A percentile compares a stretch with the other conserved stretches of the same genome.
phyloP scores from a whole-genome alignment of 306 rosid genomes.

The Mimosa pudica region DNA sequence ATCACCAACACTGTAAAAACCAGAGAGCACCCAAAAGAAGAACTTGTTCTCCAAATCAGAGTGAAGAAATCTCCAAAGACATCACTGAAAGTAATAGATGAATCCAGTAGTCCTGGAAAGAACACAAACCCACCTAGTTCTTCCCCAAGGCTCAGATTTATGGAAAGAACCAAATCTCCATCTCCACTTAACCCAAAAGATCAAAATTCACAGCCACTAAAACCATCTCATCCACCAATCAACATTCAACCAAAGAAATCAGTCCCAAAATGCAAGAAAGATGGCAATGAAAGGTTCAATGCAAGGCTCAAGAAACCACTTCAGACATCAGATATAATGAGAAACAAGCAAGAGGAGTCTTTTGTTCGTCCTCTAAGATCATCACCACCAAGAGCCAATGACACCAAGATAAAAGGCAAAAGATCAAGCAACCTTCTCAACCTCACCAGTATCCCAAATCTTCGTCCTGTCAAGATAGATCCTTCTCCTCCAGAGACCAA shows the following conservation, averaged over 20 bases:
- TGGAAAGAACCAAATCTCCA: constrained; percentile 33
- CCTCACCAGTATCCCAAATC: constrained; percentile 51
- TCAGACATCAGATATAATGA: constrained; percentile 44
- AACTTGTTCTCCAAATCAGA: constrained; percentile 45
- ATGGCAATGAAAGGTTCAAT: constrained; percentile 38
- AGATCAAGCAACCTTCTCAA: constrained; percentile 56
- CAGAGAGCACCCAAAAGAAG: constrained; percentile 49
- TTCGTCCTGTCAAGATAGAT: constrained; percentile 48
- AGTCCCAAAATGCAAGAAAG: constrained; percentile 37
- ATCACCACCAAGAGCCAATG: constrained; percentile 48
- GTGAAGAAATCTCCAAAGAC: constrained; percentile 44
- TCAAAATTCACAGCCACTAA: constrained; percentile 36
- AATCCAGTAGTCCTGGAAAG: constrained; percentile 49
- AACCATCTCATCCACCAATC: constrained; percentile 37
- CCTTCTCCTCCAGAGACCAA: constrained; percentile 39
- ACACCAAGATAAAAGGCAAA: constrained; percentile 56
- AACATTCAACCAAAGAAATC: constrained; percentile 38
- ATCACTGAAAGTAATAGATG: constrained; percentile 34
- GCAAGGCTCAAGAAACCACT: constrained; percentile 49
- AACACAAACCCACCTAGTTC: constrained; percentile 41
- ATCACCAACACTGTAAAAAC: constrained; percentile 66
- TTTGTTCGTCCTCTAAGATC: constrained; percentile 61
- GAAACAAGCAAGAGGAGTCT: constrained; percentile 68
- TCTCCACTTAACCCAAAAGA: constrained; percentile 45
- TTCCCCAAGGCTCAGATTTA: constrained; percentile 56